Evolutionary conservation across 371 early-diverging fungal species (phyloP).

Genomic region (Mortierella polycephala): DNA sequence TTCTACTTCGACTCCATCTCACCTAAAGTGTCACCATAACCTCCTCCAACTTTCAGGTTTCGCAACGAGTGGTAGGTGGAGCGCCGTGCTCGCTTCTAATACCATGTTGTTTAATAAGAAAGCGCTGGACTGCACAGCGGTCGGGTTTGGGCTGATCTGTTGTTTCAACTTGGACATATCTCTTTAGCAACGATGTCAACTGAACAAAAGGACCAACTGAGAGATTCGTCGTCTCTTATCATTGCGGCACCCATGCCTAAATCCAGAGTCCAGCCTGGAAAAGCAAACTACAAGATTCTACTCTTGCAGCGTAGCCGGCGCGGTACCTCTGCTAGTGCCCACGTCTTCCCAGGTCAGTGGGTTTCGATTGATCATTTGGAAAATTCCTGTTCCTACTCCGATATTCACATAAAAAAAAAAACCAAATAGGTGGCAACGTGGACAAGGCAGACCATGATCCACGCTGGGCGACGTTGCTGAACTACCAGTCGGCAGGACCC

Average conservation of each 20-base stretch:
- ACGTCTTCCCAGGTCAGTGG: constrained; percentile 63
- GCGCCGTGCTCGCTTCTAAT: no score
- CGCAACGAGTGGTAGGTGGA: constrained; percentile 23
- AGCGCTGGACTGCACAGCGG: no score
- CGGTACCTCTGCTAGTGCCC: constrained; percentile 67
- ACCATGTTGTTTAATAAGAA: no score
- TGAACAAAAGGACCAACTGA: constrained; percentile 21
- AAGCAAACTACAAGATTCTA: constrained; percentile 64
- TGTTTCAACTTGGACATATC: no score
- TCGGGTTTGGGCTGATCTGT: no score
- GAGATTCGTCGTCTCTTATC: constrained; percentile 56
- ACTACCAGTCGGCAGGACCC: constrained; percentile 18
- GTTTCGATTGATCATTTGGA: no score
- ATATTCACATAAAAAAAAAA: neutral
- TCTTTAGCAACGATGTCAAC: constrained; percentile 23
- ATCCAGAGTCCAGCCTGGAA: constrained; percentile 37
- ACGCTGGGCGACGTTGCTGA: constrained; percentile 51
- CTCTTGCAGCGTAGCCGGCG: constrained; percentile 70
- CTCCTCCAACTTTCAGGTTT: constrained; percentile 16
- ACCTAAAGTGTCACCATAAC: neutral
- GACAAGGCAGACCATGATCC: constrained; percentile 65
- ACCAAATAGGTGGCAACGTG: constrained; percentile 63
- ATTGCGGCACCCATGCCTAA: constrained; percentile 61
- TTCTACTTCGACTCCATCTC: neutral
- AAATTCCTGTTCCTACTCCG: neutral